Base-by-base conservation (phyloP, 805 yeast species). In the Saturnispora diversa region DNA sequence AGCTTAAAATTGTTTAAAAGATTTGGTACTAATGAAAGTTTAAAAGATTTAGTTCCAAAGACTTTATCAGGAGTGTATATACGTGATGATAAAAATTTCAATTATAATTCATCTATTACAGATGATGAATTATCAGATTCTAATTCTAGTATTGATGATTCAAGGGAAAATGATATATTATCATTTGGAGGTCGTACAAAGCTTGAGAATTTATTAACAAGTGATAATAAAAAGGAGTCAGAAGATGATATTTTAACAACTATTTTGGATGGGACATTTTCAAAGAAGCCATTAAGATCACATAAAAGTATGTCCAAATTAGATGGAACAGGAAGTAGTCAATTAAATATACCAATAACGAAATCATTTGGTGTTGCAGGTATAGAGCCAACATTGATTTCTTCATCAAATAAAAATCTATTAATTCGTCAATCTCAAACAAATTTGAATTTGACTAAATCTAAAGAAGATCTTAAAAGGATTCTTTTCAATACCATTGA, bases 251-350 rank as follows among this genome's bases (percentile, higher is more conserved):
- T 39, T 10, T 27, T 39, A 10, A 27, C 39, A 13, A 37, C 48
- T 1, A 27, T 48, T 4, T 31, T 51, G 8, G 47, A 43, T 12
- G 54, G 55, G 19, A 48, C 54, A 3, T 52, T 50, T 35, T 32
- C 39, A 3, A 44, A 45, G 13, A 37, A 26, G 12, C 37, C 42
- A 5, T 40, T 50, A 15, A 35, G 51, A 11, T 43, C 50, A 1
- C 38, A 37, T 22, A 28, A 29, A 15, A 44, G 21, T 10, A 15
- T 44, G 19, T 11, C 35, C n/a, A 28, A 35, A n/a, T 17, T 31
- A 21, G 16, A 16, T n/a, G 37, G 30, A n/a, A 23, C 30, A 11
- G 25, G 10, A 7, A 7, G 7, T 23, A 23, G 10, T 23, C n/a
- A n/a, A n/a, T n/a, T n/a, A n/a, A n/a, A n/a, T n/a, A n/a, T n/a